Evolutionary conservation across 805 yeast species (phyloP), one percentile per base, ranked within the genome.

Genomic region (Candida germanica): DNA sequence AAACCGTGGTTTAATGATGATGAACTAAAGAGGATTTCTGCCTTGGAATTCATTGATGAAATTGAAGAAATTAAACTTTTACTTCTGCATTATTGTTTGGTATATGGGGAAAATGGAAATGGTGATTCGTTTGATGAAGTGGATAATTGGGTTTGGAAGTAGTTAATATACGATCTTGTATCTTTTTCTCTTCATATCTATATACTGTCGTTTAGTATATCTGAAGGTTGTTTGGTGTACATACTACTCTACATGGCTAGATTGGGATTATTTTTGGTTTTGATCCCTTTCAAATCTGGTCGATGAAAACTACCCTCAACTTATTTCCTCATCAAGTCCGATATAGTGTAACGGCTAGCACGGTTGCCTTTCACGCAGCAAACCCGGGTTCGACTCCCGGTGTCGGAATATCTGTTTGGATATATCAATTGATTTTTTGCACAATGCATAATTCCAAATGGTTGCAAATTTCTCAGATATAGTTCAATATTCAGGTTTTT

Each of bases 351-450:
- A 66, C 71, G 73, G 73, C 67, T 68, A 68, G 64, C 73, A 68
- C 72, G 68, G 71, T 65, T 66, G 71, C 68, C 72, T 67, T 65
- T 67, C 73, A 67, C 73, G 69, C 71, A 65, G 71, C 71, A 66
- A 54, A 67, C 73, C 73, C 83, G 85, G 85, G 85, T 80, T 80
- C 86, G 83, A 80, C 83, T 78, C 86, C 85, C 86, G 83, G 86
- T 73, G 78, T 77, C 84, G 85, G 85, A 79, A 73, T 28, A 25
- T 24, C 26, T 29, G 35, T 35, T 36, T 34, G n/a, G n/a, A n/a
- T n/a, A n/a, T n/a, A n/a, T n/a, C n/a, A n/a, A n/a, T n/a, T n/a
- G n/a, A n/a, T n/a, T n/a, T n/a, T n/a, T n/a, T n/a, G n/a, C n/a
- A n/a, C n/a, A n/a, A n/a, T n/a, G n/a, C n/a, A n/a, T n/a, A n/a